Evolutionary conservation across 2,329 filamentous ascomycete species (phyloP), one percentile per base, ranked within the genome.

Genomic region (Paradendryphiella salina): DNA sequence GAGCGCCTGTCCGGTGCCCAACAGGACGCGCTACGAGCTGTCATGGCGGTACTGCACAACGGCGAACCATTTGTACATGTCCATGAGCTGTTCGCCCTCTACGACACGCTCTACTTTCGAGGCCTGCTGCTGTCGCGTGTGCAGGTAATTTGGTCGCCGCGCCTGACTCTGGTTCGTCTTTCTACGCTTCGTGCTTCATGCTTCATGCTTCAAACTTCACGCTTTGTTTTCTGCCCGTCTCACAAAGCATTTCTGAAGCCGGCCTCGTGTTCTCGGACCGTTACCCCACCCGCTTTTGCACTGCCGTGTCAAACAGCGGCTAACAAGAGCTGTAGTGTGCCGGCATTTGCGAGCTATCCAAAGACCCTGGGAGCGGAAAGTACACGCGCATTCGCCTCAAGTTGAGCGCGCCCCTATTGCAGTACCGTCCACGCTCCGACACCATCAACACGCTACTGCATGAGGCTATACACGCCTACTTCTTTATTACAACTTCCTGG

Each of bases 381-480:
- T 73, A 71, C 52, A 71, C 70, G 5, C 67, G 71, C 44, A 74
- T 76, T 40, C 67, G 73, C 17, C 57, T 78, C 34, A 77, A 77
- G 58, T 62, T 78, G 33, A 76, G 74, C 49, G 74, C 75, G 28
- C 69, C 75, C 20, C 60, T 77, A 41, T 66, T 78, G 40, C 76
- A 77, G 52, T 77, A 72, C 53, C 70, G 76, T 29, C 74, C 75
- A 4, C 69, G 74, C 26, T 64, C 65, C 39, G 75, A 78, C 56
- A 73, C 73, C 1, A 63, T 77, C 50, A 75, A 77, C 50, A 78
- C 75, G 1, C 61, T 78, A 15, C 63, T 78, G 3, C 76, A 77
- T 50, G 76, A 78, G 51, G 68, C 72, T 2, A 77, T 77, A 14
- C 75, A 77, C 41, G 75, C 75, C 20, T 78, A 77, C 55, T 76